Base-by-base conservation (phyloP, 208 protist species). In the Crithidia bombi region DNA sequence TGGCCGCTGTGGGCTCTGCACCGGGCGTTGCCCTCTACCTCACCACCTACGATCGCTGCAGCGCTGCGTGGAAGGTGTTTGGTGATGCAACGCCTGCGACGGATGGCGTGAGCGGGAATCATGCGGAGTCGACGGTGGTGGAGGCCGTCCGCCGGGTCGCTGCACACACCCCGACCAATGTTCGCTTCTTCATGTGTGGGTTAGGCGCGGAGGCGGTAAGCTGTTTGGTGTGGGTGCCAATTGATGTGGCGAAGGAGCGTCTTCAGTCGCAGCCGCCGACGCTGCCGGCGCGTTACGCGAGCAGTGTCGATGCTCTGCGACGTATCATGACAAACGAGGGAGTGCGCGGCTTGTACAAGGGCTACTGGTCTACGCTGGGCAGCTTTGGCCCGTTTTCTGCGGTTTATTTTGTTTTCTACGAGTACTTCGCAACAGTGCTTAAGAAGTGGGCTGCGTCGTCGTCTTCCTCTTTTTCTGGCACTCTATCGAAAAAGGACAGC, bases 381-480 rank as follows among this genome's bases (percentile, higher is more conserved):
- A 92, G 83, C 54, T 97, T 96, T 68, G 93, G 91, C 21, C 93
- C 93, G 2, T 97, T 90, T 62, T 96, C 91, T 0, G 93, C 91
- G 0, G 75, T 92, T 9, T 96, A 96, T 69, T 97, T 97, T 82
- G 81, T 89, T 3, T 89, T 54, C 56, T 96, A 94, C 62, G 93
- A 96, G 69, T 83, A 78, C 64, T 80, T 92, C 28, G 72, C 70
- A 0, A 12, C 0, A 0, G 7, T 72, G 50, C 79, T 95, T 46
- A 43, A n/a, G 30, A 9, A 1, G 32, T 49, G 26, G 44, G 51
- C 3, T n/a, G n/a, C 21, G 1, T 4, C 47, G 1, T 5, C 66
- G 6, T 7, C 26, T 26, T n/a, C 33, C n/a, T 25, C 33, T 23
- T 12, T 23, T 2, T 14, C 5, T 11, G 28, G 33, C 52, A 25